Conservation (phyloP, 106 monocot species). For the Platanthera guangdongensis region DNA sequence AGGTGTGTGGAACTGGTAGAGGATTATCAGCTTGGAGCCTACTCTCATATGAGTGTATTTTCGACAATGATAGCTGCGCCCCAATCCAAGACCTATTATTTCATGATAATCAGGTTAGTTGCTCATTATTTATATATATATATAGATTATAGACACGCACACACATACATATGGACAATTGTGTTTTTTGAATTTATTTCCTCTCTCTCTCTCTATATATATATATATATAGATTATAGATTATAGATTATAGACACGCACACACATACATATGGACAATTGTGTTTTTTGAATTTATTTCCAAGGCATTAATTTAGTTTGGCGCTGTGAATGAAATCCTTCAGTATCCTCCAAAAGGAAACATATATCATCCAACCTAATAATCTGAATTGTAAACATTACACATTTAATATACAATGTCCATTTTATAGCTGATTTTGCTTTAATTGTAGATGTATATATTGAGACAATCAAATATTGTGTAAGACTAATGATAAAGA, state of each 20-base stretch:
- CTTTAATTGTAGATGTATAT: not conserved
- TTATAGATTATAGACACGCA: too few species aligned
- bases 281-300: not conserved
- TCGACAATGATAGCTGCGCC: slow-evolving; percentile 37
- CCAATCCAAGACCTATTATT: slow-evolving; percentile 76
- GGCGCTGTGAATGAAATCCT: not conserved
- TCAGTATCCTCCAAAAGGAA: not conserved
- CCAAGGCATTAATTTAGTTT: not conserved
- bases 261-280: not conserved
- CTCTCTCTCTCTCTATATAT: too few species aligned
- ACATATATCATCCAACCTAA: not conserved
- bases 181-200: not conserved
- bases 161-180: not conserved
- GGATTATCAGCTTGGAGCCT: slow-evolving; percentile 87
- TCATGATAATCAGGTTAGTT: slow-evolving; percentile 75
- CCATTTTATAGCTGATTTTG: not conserved
- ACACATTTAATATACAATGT: not conserved
- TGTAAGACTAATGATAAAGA: too few species aligned
- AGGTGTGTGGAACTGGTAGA: slow-evolving; percentile 74
- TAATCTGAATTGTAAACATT: not conserved
- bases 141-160: too few species aligned
- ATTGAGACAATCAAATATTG: too few species aligned
- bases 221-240: too few species aligned
- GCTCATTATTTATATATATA: not conserved
- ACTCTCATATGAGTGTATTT: slow-evolving; percentile 67